Evolutionary conservation across 495 filamentous ascomycete genomes (phyloP), one percentile per base, ranked within the genome.

Genomic region (Letharia columbiana): DNA sequence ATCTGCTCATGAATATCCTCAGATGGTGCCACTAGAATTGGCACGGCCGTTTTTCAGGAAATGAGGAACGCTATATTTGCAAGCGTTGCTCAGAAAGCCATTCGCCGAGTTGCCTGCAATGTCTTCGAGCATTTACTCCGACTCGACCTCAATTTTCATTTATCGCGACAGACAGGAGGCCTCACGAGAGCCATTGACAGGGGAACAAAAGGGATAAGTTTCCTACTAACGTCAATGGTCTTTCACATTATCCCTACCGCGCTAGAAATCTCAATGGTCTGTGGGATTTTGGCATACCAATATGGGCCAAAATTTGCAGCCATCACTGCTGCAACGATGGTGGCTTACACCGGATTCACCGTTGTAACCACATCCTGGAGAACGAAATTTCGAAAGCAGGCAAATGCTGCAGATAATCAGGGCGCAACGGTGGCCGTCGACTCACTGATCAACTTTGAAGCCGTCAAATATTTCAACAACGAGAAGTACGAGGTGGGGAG

Each of bases 381-480:
- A 71, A 98, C 95, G 15, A 96, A 93, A 75, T 98, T 98, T 77
- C 83, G 94, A 41, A 90, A 92, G 66, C 88, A 91, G 73, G 91
- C 93, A 37, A 98, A 98, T 76, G 92, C 91, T 12, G 94, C 95
- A 1, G 94, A 98, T 72, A 98, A 98, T 74, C 89, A 87, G 70
- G 95, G 90, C 15, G 93, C 92, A 13, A 98, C 93, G 0, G 91
- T 97, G 41, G 94, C 93, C 1, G 93, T 98, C 3, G 94, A 98
- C 76, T 92, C 91, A 3, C 79, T 98, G 42, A 96, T 98, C 79
- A 98, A 98, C 77, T 98, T 96, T 72, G 94, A 98, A 75, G 95
- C 94, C 20, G 94, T 98, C 69, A 98, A 98, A 78, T 96, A 98
- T 79, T 98, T 98, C 82, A 98, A 98, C 77, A 98, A 98, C 73